Evolutionary conservation across 2,329 filamentous ascomycete species (phyloP), one percentile per base, ranked within the genome.

Genomic region (Lasiodiplodia sp.): DNA sequence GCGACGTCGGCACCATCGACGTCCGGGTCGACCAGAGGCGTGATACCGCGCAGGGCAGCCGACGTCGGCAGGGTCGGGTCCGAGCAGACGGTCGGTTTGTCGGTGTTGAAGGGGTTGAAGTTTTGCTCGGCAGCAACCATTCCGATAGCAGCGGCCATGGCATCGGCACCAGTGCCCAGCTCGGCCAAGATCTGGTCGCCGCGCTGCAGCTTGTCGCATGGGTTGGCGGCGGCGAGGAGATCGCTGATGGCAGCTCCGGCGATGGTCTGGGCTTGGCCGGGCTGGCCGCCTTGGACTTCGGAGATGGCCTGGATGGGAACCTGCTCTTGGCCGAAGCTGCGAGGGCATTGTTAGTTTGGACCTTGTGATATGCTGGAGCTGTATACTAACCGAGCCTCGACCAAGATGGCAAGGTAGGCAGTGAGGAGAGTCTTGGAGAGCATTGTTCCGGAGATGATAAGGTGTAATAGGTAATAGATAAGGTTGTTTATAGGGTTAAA

Each of bases 121-220:
- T 92, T 92, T 79, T 91, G 89, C 83, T 91, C 90, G 4, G 90
- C 89, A 31, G 87, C 85, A 16, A 91, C 89, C 47, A 91, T 84
- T 18, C 85, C 86, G 69, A 85, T 85, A 21, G 90, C 90, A 23
- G 87, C 90, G 16, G 85, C 83, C 69, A 92, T 82, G 71, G 89
- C 88, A 70, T 84, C 80, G n/a, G 84, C 79, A 72, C 87, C 87
- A 56, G 80, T 85, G 66, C 90, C 90, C 40, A 91, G 88, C 66
- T 87, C 79, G 10, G 83, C 74, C 70, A 91, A 84, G 75, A 92
- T 90, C 73, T 88, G 76, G 75, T 92, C 90, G 71, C 88, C 90
- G 56, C 88, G 87, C 25, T 79, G 79, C 72, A 92, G 88, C 85
- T 90, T 91, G 71, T 82, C 87, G 73, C 90, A 92, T 44, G 90